Evolutionary conservation across 345 rosid species (phyloP), one percentile per base, ranked within the genome.

Genomic region (Murraya paniculata): DNA sequence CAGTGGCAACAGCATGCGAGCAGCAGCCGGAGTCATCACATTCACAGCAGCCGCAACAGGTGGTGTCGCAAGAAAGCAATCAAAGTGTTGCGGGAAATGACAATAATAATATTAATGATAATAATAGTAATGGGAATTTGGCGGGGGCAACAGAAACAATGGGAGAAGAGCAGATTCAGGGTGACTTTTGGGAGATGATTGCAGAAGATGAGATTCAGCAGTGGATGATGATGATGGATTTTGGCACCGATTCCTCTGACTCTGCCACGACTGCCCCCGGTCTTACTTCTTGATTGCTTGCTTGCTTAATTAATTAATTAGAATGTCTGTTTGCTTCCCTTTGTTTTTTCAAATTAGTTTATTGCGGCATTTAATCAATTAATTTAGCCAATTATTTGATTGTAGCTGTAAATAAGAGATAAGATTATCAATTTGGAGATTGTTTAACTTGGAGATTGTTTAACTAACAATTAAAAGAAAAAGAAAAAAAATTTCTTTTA

Each of bases 161-260:
- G 21, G 22, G 57, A 6, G 57, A 45, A 6, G 57, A 45, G 11
- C 50, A 45, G 50, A 45, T 45, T 45, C 50, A 5, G 57, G 6
- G 36, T 38, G 89, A 80, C 21, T 75, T 72, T 55, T 88, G 83
- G 72, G 87, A 82, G 6, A 59, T 70, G 41, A 61, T 81, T 10
- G 72, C 72, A 61, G 91, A 87, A 1, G 91, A 85, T 0, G 91
- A 88, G 27, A 31, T 89, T 30, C 73, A 81, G 58, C 81, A 87
- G 59, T 83, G 86, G 92, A 82, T 87, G 88, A 85, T 27, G 89
- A 82, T 75, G 88, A 82, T 92, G 92, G 95, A 88, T 77, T 84
- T 84, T 68, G 82, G 83, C 33, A 88, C 87, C 1, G 81, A 82
- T 78, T 91, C 97, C 1, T 88, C 97, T 2, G 97, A 91, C 84